phyloP scores from a whole-genome alignment of 345 rosid species.

The Draba incana region DNA sequence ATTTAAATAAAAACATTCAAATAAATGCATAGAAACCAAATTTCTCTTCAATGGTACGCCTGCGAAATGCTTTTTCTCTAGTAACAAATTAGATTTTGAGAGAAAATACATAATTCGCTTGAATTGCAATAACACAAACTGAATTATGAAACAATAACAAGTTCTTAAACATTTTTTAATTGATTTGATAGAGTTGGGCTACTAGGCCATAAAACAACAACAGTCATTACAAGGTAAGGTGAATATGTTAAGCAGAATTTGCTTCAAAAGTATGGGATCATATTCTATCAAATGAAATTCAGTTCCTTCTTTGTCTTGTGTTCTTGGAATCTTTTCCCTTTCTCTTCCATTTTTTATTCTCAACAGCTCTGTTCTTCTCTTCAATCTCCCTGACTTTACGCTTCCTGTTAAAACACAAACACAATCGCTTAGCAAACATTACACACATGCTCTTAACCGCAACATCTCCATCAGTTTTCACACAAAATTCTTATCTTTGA shows the following conservation, averaged over 20 bases:
- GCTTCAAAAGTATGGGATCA: constrained; percentile 14
- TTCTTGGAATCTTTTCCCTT: constrained; percentile 63
- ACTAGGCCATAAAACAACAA: constrained; percentile 11
- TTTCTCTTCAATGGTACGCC: no score
- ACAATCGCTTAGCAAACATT: constrained; percentile 20
- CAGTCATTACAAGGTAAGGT: not conserved
- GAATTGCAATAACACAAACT: no score
- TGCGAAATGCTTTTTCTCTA: no score
- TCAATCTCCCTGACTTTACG: constrained; percentile 89
- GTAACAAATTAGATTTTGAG: no score
- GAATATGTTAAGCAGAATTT: no score
- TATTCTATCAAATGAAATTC: constrained; percentile 32
- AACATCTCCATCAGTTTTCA: not conserved
- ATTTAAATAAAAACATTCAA: no score
- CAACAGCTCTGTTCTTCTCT: constrained; percentile 57
- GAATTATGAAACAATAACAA: no score
- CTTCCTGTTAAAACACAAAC: constrained; percentile 54
- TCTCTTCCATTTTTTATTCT: constrained; percentile 81
- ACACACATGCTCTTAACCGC: not conserved
- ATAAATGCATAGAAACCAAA: no score
- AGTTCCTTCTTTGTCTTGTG: constrained; percentile 67
- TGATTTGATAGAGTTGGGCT: no score
- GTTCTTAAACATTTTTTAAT: no score
- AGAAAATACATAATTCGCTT: no score
- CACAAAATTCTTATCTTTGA: no score